Base-by-base conservation (phyloP, 2,329 filamentous ascomycete genomes). In the Aspergillus aculeatus region DNA sequence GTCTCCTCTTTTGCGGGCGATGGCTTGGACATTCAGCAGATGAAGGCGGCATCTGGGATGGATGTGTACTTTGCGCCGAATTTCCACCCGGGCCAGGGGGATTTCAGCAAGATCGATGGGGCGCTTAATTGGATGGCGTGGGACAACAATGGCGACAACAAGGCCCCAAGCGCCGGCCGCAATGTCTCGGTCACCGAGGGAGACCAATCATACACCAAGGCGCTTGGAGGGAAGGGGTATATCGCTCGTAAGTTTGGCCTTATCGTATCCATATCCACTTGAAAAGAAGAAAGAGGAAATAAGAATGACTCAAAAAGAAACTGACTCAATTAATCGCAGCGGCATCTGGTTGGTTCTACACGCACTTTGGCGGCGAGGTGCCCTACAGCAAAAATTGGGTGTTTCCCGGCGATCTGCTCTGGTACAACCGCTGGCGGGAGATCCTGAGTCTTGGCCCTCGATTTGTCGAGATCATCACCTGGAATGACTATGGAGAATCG, bases 401-500 rank as follows among this genome's bases (percentile, higher is more conserved):
- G 6, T 82, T 79, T 66, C 73, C 74, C 11, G 77, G 75, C 14
- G 78, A 81, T 55, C 64, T 76, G 9, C 68, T 81, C 4, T 82
- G 79, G 79, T 76, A 74, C 47, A 64, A 77, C 12, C 76, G 77
- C 23, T 79, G 77, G 77, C 61, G 69, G 10, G 66, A 79, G 57
- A 76, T 83, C 21, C 63, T 83, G 11, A 64, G 68, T 6, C 65
- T 81, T n/a, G 70, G 76, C 16, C 81, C 82, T 16, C 75, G 78
- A 4, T 83, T 82, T 58, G 70, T 85, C 5, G 75, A 81, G 60
- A 79, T 81, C 48, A 68, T 80, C 11, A 78, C 78, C 5, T 81
- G 78, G 79, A 81, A 81, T 54, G 79, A 85, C 66, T 84, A 81
- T 52, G 83, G 83, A 35, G 83, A 85, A 66, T 82, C 78, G 16